phyloP scores from a whole-genome alignment of 2,329 filamentous ascomycete genomes.

The Myotisia sp. region DNA sequence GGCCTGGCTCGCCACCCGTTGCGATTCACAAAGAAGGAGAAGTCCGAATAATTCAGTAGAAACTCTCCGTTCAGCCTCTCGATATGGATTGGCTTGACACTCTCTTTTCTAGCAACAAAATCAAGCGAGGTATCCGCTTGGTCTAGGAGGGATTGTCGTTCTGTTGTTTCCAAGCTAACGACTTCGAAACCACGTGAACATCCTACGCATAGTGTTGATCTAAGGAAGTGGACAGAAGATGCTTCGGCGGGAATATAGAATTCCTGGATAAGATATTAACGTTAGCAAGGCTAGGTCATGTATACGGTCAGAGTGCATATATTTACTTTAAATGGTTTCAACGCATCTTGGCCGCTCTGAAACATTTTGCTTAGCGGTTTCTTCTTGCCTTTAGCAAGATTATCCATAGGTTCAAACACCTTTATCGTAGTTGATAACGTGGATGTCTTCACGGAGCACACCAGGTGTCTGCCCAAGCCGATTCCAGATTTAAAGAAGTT shows the following conservation, averaged over 20 bases:
- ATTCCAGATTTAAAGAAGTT: slow-evolving; percentile 98
- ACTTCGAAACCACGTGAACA: slow-evolving; percentile 95
- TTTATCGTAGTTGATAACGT: slow-evolving; percentile 93
- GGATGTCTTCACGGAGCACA: slow-evolving; percentile 91
- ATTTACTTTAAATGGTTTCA: slow-evolving; percentile 74
- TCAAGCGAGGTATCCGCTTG: slow-evolving; percentile 96
- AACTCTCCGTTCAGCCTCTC: slow-evolving; percentile 96
- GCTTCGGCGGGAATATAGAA: slow-evolving; percentile 98
- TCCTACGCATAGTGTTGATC: slow-evolving; percentile 90
- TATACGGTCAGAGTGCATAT: slow-evolving; percentile 1
- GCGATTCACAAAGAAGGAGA: slow-evolving; percentile 97
- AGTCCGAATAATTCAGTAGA: slow-evolving; percentile 93
- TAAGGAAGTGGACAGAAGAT: slow-evolving; percentile 94
- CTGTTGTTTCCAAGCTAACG: slow-evolving; percentile 89
- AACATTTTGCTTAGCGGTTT: slow-evolving; percentile 95
- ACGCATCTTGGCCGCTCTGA: slow-evolving; percentile 77
- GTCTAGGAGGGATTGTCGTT: slow-evolving; percentile 91
- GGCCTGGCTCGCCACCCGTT: slow-evolving; percentile 94
- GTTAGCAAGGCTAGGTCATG: background rate
- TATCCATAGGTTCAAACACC: slow-evolving; percentile 96
- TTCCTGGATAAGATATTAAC: slow-evolving; percentile 39
- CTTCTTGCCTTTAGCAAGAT: slow-evolving; percentile 84
- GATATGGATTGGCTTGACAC: slow-evolving; percentile 89
- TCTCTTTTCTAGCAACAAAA: slow-evolving; percentile 87
- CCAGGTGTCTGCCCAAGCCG: slow-evolving; percentile 81